Evolutionary conservation across 257 asterid genomes (phyloP).

Genomic region (Rhazya stricta): DNA sequence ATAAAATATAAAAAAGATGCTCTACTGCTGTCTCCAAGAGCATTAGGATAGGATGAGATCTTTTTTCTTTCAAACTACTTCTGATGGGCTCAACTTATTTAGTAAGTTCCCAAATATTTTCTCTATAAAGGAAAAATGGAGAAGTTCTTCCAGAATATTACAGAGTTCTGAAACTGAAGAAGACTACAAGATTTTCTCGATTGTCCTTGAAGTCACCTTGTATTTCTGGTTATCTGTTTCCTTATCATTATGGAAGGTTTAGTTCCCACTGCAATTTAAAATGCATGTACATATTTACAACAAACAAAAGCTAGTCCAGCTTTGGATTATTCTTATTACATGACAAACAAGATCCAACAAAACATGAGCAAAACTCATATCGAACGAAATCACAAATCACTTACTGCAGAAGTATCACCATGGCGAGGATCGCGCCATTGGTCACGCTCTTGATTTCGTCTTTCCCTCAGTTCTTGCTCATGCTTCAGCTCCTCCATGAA

Average conservation of each 20-base stretch:
- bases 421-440: constrained; percentile 66
- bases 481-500: constrained; percentile 97
- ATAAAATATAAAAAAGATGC: neutral
- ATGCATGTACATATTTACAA: neutral
- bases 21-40: neutral
- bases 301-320: neutral
- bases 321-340: neutral
- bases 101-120: neutral
- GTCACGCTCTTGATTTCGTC: constrained; percentile 85
- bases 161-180: neutral
- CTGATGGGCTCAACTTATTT: too few relatives aligned
- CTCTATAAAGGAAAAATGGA: neutral
- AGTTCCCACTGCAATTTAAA: neutral
- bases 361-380: neutral
- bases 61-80: neutral
- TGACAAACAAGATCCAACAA: neutral
- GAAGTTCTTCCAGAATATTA: neutral
- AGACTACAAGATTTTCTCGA: neutral
- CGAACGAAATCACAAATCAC: constrained; percentile 23
- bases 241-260: neutral
- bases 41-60: neutral
- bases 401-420: constrained; percentile 61
- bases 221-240: neutral
- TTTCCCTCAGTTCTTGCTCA: constrained; percentile 90
- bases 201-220: neutral